These are phyloP conservation scores for Odonthalia washingtoniensis DNA, from an alignment of 31 red algal species.

Conservation along the genomic window DNA sequence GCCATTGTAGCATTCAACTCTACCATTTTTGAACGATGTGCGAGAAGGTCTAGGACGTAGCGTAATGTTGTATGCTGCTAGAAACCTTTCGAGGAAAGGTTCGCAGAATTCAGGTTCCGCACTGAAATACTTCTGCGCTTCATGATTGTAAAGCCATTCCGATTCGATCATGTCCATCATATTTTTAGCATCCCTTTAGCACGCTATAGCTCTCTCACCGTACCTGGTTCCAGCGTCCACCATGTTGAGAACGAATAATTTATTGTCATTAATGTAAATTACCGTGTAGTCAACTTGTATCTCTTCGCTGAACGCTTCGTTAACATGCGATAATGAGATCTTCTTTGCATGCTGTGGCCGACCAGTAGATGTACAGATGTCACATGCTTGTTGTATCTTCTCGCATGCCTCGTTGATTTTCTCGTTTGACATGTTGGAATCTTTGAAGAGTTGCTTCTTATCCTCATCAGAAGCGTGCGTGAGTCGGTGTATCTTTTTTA, in stretches of 20 bases:
- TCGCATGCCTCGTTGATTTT: not conserved
- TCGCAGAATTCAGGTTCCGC: constrained; percentile 17
- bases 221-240: not conserved
- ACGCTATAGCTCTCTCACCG: constrained; percentile 18
- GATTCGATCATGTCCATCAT: constrained; percentile 14
- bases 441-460: constrained; percentile 10
- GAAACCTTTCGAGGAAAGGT: constrained; percentile 1
- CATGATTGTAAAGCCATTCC: constrained; percentile 24
- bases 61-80: not conserved
- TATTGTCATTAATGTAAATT: not conserved
- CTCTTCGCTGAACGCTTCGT: no score
- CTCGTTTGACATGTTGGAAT: not conserved
- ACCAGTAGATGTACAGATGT: no score
- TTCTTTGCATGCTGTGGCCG: no score
- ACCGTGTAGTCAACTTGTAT: not conserved
- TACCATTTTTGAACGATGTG: not conserved
- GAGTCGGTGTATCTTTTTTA: constrained; percentile 32
- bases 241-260: constrained; percentile 7
- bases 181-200: not conserved
- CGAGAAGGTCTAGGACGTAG: not conserved
- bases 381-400: no score
- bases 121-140: not conserved
- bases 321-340: no score
- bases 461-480: constrained; percentile 25
- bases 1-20: constrained; percentile 22